phyloP scores from a whole-genome alignment of 2,329 filamentous ascomycete genomes.

The Talaromyces pinophilus region DNA sequence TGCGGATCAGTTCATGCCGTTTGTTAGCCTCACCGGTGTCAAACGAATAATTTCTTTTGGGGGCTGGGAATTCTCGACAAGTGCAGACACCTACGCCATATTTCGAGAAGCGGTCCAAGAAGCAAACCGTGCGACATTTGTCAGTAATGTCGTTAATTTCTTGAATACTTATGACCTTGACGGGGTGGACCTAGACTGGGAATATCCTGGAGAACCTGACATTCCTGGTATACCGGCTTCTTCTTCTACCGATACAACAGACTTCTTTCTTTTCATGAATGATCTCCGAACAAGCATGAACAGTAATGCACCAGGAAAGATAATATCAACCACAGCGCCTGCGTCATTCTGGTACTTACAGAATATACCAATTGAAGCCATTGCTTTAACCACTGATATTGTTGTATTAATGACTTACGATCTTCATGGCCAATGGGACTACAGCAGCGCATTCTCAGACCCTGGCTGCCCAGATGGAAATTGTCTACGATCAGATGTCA shows the following conservation, averaged over 20 bases:
- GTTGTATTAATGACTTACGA: constrained; percentile 40
- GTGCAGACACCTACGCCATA: constrained; percentile 40
- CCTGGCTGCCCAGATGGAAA: constrained; percentile 30
- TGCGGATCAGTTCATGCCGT: no score
- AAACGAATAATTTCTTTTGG: constrained; percentile 37
- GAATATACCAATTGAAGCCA: constrained; percentile 33
- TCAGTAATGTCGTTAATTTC: constrained; percentile 43
- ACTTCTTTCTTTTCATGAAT: constrained; percentile 32
- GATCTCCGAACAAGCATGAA: constrained; percentile 24
- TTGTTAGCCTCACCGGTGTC: not conserved
- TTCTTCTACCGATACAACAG: constrained; percentile 28
- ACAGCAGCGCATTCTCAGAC: not conserved
- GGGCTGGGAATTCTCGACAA: constrained; percentile 49
- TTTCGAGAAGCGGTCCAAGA: constrained; percentile 40
- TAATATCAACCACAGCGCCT: constrained; percentile 25
- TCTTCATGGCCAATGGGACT: constrained; percentile 14
- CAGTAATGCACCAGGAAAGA: constrained; percentile 27
- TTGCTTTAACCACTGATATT: constrained; percentile 33
- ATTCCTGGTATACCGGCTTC: constrained; percentile 40
- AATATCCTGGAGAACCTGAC: not conserved
- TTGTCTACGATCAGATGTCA: constrained; percentile 43
- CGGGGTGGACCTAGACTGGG: not conserved
- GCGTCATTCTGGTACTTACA: constrained; percentile 39
- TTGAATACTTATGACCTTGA: not conserved
- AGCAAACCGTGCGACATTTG: constrained; percentile 44